phyloP scores from a whole-genome alignment of 331 rosid genomes.

The Cydonia oblonga region DNA sequence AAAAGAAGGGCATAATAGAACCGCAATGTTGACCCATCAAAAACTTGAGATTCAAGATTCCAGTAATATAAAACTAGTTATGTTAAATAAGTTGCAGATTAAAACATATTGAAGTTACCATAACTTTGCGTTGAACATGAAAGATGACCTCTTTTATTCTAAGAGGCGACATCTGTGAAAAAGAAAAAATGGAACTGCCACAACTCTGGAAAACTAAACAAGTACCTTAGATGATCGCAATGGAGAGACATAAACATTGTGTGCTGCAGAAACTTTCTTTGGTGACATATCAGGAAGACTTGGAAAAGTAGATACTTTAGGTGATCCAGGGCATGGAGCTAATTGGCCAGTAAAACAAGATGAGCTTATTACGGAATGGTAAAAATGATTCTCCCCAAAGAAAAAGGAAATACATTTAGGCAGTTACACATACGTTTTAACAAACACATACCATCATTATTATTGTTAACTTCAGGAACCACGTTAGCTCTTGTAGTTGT shows the following conservation, averaged over 20 bases:
- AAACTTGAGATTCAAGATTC: neutral
- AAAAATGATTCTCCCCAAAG: constrained; percentile 4
- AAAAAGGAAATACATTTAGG: constrained; percentile 1
- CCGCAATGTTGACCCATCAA: neutral
- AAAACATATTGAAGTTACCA: neutral
- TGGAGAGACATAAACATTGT: constrained; percentile 88
- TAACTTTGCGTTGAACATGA: neutral
- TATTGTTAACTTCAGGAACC: constrained; percentile 52
- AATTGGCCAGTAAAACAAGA: constrained; percentile 22
- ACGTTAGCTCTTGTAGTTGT: constrained; percentile 32
- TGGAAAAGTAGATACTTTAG: constrained; percentile 76
- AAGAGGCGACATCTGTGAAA: neutral
- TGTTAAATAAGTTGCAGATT: neutral
- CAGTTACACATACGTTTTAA: constrained; percentile 22
- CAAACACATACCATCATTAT: constrained; percentile 44
- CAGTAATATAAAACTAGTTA: neutral
- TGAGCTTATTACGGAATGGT: constrained; percentile 4
- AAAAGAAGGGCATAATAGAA: neutral
- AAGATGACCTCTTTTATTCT: neutral
- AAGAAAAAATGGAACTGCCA: neutral
- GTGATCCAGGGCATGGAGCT: constrained; percentile 85
- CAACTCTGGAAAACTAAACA: neutral
- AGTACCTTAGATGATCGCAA: constrained; percentile 83
- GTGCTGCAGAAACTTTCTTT: constrained; percentile 89
- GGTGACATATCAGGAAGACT: constrained; percentile 97